A percentile compares a stretch with the other conserved stretches of the same genome.
Evolutionary conservation across 495 filamentous ascomycete genomes (phyloP).

Genomic region (Neurospora tetrasperma): DNA sequence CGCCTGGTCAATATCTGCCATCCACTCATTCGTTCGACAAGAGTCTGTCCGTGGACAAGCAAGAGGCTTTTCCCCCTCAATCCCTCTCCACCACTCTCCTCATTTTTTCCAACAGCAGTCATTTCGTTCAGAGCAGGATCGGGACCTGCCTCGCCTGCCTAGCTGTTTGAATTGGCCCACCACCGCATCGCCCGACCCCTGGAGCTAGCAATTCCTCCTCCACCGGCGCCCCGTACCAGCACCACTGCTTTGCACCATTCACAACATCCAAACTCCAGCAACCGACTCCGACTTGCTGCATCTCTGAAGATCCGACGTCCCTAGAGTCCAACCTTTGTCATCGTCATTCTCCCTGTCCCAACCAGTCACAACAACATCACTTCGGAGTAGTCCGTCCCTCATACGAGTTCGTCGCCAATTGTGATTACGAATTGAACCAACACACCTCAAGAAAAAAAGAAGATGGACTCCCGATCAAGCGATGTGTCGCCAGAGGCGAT

Average conservation of each 20-base stretch:
- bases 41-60: background rate
- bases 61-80: constrained; percentile 5
- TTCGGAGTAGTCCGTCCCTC: constrained; percentile 7
- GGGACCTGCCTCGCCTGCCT: constrained; percentile 13
- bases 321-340: constrained; percentile 14
- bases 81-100: constrained; percentile 19
- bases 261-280: background rate
- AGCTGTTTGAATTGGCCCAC: constrained; percentile 26
- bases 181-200: constrained; percentile 19
- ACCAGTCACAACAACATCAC: constrained; percentile 17
- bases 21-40: constrained; percentile 4
- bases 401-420: constrained; percentile 14
- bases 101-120: constrained; percentile 19
- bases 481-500: constrained; percentile 52
- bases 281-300: background rate
- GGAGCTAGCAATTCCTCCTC: constrained; percentile 25
- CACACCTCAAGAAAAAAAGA: constrained; percentile 5
- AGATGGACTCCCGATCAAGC: constrained; percentile 43
- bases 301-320: constrained; percentile 14
- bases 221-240: constrained; percentile 7
- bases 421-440: constrained; percentile 8
- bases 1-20: constrained; percentile 1
- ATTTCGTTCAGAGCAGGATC: constrained; percentile 25
- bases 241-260: background rate
- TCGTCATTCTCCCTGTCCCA: constrained; percentile 13